Evolutionary conservation across 306 rosid genomes (phyloP), one percentile per base, ranked within the genome.

Genomic region (Vigna reflexopilosa): DNA sequence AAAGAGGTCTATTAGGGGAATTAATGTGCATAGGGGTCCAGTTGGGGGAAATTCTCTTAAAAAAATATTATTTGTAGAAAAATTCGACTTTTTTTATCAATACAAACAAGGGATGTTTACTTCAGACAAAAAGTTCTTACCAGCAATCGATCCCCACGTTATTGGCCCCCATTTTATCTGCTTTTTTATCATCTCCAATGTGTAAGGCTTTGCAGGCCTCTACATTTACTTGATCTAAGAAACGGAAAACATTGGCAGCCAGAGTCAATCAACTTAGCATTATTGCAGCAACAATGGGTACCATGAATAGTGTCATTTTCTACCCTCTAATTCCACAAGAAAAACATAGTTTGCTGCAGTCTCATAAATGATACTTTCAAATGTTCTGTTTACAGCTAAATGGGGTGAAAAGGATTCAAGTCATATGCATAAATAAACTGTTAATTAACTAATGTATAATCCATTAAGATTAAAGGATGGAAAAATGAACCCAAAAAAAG

Each of bases 101-200:
- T 26, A 26, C 2, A 26, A 72, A 69, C 32, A 19, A 47, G 68
- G 15, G 49, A 47, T 36, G 45, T 61, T 66, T 42, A 70, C 49
- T 84, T 65, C 22, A 55, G 69, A 59, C 48, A 24, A 77, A 57
- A 79, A 49, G 61, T 67, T 58, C 91, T 87, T 78, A 94, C 98
- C 95, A 92, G 83, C 98, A 95, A 87, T 90, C 90, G 15, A 95
- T 86, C 59, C 97, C 98, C 70, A 90, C 71, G 38, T 90, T 87
- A 74, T 83, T 90, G 64, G 97, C 97, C 61, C 97, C 98, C 0
- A 50, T 40, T 81, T 92, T 90, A 85, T 92, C 97, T 57, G 97
- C 90, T n/a, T 86, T 83, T 72, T 74, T 40, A 86, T 94, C 98
- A 68, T 92, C 97, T 24, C 98, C 98, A 55, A 94, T 89, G 79